Conservation (phyloP, 139 green algal genomes). For the Medakamo hakoo region DNA sequence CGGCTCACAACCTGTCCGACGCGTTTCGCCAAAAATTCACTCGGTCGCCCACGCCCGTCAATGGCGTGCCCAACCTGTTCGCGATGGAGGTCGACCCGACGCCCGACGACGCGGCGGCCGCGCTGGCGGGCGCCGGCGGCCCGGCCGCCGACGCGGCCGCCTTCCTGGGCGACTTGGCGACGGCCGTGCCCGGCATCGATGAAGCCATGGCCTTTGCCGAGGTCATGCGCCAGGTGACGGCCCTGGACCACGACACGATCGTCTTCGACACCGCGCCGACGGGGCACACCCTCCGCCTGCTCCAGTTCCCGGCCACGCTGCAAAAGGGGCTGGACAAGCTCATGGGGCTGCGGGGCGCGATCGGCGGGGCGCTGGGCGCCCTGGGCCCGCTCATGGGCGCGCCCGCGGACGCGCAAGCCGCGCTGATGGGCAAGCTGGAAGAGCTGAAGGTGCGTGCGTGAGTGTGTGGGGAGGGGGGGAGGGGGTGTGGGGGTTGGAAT, state of each 20-base stretch:
- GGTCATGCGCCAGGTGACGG: constrained; percentile 93
- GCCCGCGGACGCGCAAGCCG: constrained; percentile 22
- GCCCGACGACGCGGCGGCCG: constrained; percentile 36
- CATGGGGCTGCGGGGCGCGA: constrained; percentile 52
- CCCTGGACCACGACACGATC: constrained; percentile 82
- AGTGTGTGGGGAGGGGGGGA: neutral
- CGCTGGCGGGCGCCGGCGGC: neutral
- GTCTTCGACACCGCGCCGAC: constrained; percentile 89
- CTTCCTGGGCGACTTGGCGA: constrained; percentile 71
- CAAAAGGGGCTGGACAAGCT: constrained; percentile 90
- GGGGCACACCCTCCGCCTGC: constrained; percentile 81
- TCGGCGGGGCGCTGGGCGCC: constrained; percentile 54
- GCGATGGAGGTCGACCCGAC: constrained; percentile 94
- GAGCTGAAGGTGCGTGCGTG: constrained; percentile 23
- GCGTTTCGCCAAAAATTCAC: constrained; percentile 94
- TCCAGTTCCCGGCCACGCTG: constrained; percentile 87
- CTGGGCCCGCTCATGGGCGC: constrained; percentile 28
- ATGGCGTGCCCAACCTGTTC: constrained; percentile 83
- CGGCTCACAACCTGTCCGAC: constrained; percentile 90
- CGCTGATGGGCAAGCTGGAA: constrained; percentile 49
- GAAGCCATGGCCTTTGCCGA: constrained; percentile 97
- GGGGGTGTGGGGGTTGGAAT: neutral
- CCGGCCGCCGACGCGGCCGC: constrained; percentile 6
- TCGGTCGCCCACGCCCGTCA: constrained; percentile 51
- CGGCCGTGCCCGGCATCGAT: constrained; percentile 88